A percentile compares a stretch with the other conserved stretches of the same genome.
These are phyloP conservation scores for Iberis pinnata DNA, from an alignment of 345 rosid genomes.

Conservation along the genomic window DNA sequence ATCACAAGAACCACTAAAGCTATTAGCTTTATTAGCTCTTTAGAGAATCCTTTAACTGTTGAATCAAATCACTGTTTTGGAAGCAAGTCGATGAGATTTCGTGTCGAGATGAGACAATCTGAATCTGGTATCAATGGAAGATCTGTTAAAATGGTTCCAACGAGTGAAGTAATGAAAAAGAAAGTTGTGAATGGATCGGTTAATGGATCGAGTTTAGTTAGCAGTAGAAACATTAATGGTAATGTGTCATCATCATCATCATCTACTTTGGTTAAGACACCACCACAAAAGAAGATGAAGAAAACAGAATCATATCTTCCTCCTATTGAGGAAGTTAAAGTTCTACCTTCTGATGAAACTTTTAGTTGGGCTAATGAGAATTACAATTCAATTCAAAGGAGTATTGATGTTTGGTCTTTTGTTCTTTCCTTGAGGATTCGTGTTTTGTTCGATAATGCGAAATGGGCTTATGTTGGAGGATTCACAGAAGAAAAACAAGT, in stretches of 20 bases:
- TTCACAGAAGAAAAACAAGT: slow-evolving; percentile 86
- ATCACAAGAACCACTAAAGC: slow-evolving; percentile 37
- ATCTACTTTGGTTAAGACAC: slow-evolving; percentile 36
- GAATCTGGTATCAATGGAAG: slow-evolving; percentile 55
- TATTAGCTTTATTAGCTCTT: slow-evolving; percentile 49
- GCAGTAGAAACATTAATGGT: slow-evolving; percentile 31
- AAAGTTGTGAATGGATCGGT: slow-evolving; percentile 40
- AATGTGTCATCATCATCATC: slow-evolving; percentile 22
- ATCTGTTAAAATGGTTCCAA: slow-evolving; percentile 71
- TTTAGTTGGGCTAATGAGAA: slow-evolving; percentile 97
- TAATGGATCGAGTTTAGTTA: slow-evolving; percentile 53
- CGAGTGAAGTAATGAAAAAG: slow-evolving; percentile 54
- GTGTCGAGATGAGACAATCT: slow-evolving; percentile 50
- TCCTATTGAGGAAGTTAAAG: slow-evolving; percentile 57
- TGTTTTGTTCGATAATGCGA: slow-evolving; percentile 69
- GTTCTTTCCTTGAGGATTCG: slow-evolving; percentile 63
- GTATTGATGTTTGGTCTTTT: slow-evolving; percentile 86
- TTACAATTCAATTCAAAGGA: slow-evolving; percentile 63
- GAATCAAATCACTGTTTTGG: slow-evolving; percentile 16
- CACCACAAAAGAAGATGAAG: too few species aligned
- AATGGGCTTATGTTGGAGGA: slow-evolving; percentile 75
- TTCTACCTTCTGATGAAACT: slow-evolving; percentile 83
- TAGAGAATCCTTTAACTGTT: slow-evolving; percentile 32
- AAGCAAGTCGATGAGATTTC: slow-evolving; percentile 33
- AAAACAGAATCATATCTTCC: slow-evolving; percentile 34